A percentile compares a stretch with the other conserved stretches of the same genome.
Evolutionary conservation across 192 early-diverging fungal species (phyloP).

Genomic region (Coemansia sp.): DNA sequence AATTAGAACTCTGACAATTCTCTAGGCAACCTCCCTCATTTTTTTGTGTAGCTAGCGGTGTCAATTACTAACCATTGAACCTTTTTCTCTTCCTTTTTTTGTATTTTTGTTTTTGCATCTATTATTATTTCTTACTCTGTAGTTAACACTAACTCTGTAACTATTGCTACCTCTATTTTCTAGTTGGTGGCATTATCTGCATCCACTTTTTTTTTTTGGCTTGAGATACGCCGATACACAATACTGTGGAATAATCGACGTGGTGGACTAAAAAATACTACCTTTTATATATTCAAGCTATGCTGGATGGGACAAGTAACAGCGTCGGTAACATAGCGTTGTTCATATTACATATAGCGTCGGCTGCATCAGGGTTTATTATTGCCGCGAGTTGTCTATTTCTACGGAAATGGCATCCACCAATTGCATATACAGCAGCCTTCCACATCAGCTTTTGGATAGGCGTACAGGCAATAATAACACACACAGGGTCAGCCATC

Average conservation of each 20-base stretch:
- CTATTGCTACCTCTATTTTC: background rate
- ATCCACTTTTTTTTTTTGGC: background rate
- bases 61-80: background rate
- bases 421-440: slow-evolving; percentile 47
- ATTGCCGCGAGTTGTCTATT: slow-evolving; percentile 47
- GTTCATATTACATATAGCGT: slow-evolving; percentile 49
- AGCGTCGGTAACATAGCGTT: slow-evolving; percentile 39
- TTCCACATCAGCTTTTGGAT: slow-evolving; percentile 57
- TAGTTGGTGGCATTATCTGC: background rate
- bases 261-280: background rate
- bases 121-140: background rate
- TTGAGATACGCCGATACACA: background rate
- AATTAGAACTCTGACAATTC: background rate
- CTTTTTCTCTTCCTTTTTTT: slow-evolving; percentile 3
- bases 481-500: slow-evolving; percentile 47
- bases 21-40: background rate
- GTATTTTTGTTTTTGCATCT: background rate
- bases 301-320: slow-evolving; percentile 35
- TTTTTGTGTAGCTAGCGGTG: background rate
- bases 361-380: slow-evolving; percentile 42
- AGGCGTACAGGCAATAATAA: slow-evolving; percentile 50
- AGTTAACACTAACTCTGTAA: background rate
- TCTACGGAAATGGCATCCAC: slow-evolving; percentile 50
- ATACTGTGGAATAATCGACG: background rate
- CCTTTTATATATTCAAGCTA: slow-evolving; percentile 3